Evolutionary conservation across 1,139 yeast genomes (phyloP).

Genomic region (Magnusiomyces sp.): DNA sequence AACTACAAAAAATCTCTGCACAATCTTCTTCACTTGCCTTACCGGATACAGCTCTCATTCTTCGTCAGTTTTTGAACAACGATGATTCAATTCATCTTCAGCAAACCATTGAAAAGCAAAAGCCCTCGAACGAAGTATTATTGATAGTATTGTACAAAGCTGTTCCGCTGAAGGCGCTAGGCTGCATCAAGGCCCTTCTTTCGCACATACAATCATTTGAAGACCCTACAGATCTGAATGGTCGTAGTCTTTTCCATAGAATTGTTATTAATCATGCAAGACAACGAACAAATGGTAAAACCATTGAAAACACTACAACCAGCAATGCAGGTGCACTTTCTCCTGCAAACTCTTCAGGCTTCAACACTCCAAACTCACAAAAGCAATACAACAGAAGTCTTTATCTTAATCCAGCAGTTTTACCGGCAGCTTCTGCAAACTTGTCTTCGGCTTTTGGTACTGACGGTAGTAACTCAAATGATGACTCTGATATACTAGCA

Average conservation of each 20-base stretch:
- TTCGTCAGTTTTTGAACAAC: slow-evolving; percentile 14
- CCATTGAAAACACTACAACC: slow-evolving; percentile 7
- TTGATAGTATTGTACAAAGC: slow-evolving; percentile 57
- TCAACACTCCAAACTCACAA: slow-evolving; percentile 4
- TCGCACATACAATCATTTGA: slow-evolving; percentile 40
- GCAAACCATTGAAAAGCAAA: slow-evolving; percentile 8
- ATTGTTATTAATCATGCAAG: slow-evolving; percentile 72
- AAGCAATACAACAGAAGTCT: slow-evolving; percentile 17
- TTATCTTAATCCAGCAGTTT: slow-evolving; percentile 41
- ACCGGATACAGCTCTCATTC: neutral
- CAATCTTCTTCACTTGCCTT: neutral
- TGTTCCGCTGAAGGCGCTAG: slow-evolving; percentile 41
- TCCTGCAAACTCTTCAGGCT: neutral
- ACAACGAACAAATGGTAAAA: slow-evolving; percentile 23
- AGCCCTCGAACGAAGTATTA: slow-evolving; percentile 19
- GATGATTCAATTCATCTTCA: slow-evolving; percentile 27
- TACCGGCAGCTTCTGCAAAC: slow-evolving; percentile 39
- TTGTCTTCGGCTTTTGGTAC: slow-evolving; percentile 47
- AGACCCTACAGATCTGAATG: slow-evolving; percentile 68
- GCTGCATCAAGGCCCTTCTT: slow-evolving; percentile 52
- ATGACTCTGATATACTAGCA: slow-evolving; percentile 45
- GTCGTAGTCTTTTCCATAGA: slow-evolving; percentile 79
- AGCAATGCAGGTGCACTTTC: too few relatives aligned
- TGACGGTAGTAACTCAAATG: slow-evolving; percentile 42
- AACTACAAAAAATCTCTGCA: neutral